phyloP scores from a whole-genome alignment of 441 rosid species.

The Breynia disticha region DNA sequence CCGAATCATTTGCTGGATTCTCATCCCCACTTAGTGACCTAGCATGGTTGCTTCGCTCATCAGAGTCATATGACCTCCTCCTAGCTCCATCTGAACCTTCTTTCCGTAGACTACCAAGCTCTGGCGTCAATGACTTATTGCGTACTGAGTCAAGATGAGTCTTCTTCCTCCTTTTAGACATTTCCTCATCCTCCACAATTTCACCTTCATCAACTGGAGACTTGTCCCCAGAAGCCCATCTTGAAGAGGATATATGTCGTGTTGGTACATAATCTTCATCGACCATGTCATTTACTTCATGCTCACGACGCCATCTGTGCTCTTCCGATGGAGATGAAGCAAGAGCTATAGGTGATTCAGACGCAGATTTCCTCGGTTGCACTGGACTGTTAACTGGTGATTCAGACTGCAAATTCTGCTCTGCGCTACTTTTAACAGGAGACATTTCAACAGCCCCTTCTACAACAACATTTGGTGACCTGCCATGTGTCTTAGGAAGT shows the following conservation, averaged over 20 bases:
- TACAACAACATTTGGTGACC: constrained; percentile 30
- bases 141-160: constrained; percentile 26
- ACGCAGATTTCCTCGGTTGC: constrained; percentile 17
- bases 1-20: constrained; percentile 35
- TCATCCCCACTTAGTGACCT: constrained; percentile 51
- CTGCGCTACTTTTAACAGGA: constrained; percentile 26
- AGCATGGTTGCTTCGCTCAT: constrained; percentile 35
- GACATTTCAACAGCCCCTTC: constrained; percentile 35
- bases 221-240: constrained; percentile 85
- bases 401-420: constrained; percentile 20
- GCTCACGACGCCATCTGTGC: constrained; percentile 25
- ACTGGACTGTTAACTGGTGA: constrained; percentile 27
- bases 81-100: constrained; percentile 47
- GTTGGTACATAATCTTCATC: constrained; percentile 75
- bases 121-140: constrained; percentile 55
- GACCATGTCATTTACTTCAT: constrained; percentile 35
- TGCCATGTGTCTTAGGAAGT: constrained; percentile 33
- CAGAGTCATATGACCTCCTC: constrained; percentile 55
- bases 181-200: constrained; percentile 56
- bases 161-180: constrained; percentile 57
- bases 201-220: constrained; percentile 93
- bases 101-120: constrained; percentile 42
- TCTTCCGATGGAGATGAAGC: constrained; percentile 37
- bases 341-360: constrained; percentile 28
- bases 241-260: constrained; percentile 80